Evolutionary conservation across 2,329 filamentous ascomycete species (phyloP).

Genomic region (Periconia macrospinosa): DNA sequence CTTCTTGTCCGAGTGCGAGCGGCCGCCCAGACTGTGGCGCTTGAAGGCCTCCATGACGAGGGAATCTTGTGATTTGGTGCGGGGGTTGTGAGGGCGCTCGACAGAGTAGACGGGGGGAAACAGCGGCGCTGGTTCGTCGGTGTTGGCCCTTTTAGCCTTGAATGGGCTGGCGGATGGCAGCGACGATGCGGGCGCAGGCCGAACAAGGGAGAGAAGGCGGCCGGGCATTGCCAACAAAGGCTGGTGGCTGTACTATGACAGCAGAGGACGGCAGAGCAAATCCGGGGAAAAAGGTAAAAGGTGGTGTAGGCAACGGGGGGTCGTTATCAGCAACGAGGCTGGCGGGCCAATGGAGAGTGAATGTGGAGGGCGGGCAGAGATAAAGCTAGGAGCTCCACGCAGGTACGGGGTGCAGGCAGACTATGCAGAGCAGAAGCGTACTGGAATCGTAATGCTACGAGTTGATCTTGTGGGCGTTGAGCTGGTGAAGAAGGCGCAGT

Average conservation of each 20-base stretch:
- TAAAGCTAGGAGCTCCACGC: no score
- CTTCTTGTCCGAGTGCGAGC: slow-evolving; percentile 36
- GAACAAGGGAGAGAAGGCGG: slow-evolving; percentile 37
- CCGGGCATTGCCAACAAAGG: slow-evolving; percentile 36
- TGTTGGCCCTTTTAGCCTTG: slow-evolving; percentile 23
- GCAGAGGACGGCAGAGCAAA: slow-evolving; percentile 4
- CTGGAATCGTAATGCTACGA: slow-evolving; percentile 19
- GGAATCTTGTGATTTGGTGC: slow-evolving; percentile 35
- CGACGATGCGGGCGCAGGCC: slow-evolving; percentile 34
- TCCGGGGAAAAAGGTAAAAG: background rate
- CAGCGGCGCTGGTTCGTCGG: slow-evolving; percentile 19
- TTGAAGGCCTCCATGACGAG: slow-evolving; percentile 45
- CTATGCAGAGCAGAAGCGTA: slow-evolving; percentile 12
- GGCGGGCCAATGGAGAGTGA: background rate
- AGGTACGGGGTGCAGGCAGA: no score
- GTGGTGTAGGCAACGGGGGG: slow-evolving; percentile 2
- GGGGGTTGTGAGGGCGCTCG: slow-evolving; percentile 32
- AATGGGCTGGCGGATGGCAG: slow-evolving; percentile 12
- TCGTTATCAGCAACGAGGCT: slow-evolving; percentile 11
- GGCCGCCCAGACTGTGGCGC: slow-evolving; percentile 34
- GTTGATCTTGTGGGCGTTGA: slow-evolving; percentile 40
- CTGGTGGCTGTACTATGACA: slow-evolving; percentile 18
- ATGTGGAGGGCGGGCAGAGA: background rate
- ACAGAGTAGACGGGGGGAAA: slow-evolving; percentile 40
- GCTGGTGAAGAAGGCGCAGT: slow-evolving; percentile 26